phyloP scores from a whole-genome alignment of 2,329 filamentous ascomycete species.

The Cladorrhinum sp. region DNA sequence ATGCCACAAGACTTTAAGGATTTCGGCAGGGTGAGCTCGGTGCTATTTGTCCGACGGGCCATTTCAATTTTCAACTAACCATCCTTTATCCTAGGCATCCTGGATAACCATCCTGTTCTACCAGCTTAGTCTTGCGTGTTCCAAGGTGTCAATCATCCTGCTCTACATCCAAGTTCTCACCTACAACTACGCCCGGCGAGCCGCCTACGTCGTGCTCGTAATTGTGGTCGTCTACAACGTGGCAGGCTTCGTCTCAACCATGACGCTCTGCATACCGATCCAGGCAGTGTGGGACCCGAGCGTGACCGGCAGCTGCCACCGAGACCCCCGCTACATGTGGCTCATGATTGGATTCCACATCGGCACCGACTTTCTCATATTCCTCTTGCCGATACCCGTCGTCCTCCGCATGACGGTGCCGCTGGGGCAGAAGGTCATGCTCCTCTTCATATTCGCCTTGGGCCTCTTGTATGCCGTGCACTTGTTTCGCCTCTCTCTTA shows the following conservation, averaged over 20 bases:
- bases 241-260: slow-evolving; percentile 7
- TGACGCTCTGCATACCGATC: slow-evolving; percentile 13
- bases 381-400: background rate
- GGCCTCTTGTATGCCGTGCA: too few relatives aligned
- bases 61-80: too few relatives aligned
- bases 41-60: too few relatives aligned
- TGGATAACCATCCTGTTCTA: slow-evolving; percentile 5
- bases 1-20: background rate
- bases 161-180: slow-evolving; percentile 23
- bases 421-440: background rate
- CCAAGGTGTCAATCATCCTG: slow-evolving; percentile 21
- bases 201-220: slow-evolving; percentile 14
- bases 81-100: too few relatives aligned
- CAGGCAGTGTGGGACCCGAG: slow-evolving; percentile 5
- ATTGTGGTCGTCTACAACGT: slow-evolving; percentile 11
- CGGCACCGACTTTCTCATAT: slow-evolving; percentile 11
- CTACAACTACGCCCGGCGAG: slow-evolving; percentile 16
- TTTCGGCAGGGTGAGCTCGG: background rate
- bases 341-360: slow-evolving; percentile 7
- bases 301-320: background rate
- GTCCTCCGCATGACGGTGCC: background rate
- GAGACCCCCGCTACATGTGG: background rate
- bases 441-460: background rate
- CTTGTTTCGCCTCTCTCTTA: too few relatives aligned
- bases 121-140: slow-evolving; percentile 3